Percentiles rank a stretch among this genome's conserved stretches.
phyloP scores from a whole-genome alignment of 768 basidiomycete species.

The Trametes villosa region DNA sequence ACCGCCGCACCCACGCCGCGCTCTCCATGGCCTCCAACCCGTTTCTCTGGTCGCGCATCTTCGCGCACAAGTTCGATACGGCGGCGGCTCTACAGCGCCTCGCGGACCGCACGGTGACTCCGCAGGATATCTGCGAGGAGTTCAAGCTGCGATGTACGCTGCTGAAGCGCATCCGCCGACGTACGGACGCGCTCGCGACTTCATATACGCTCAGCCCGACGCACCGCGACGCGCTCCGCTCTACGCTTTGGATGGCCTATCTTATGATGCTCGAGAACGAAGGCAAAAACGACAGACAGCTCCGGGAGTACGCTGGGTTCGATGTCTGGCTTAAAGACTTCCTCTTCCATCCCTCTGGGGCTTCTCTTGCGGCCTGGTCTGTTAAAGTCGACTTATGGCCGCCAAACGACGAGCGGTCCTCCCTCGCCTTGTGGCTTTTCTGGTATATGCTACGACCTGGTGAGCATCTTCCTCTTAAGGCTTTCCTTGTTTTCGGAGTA shows the following conservation, averaged over 20 bases:
- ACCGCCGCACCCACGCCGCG: conserved; percentile 49
- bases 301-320: conserved; percentile 69
- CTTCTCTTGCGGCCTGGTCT: conserved; percentile 50
- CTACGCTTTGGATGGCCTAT: conserved; percentile 70
- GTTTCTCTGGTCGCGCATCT: conserved; percentile 76
- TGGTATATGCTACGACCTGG: conserved; percentile 73
- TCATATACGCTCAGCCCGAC: conserved; percentile 19
- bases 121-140: conserved; percentile 45
- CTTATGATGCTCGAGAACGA: conserved; percentile 84
- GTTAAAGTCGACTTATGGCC: conserved; percentile 62
- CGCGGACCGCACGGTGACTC: conserved; percentile 22
- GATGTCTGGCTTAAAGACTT: conserved; percentile 68
- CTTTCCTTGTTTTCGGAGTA: no score
- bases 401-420: conserved; percentile 57
- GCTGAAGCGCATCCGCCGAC: conserved; percentile 59
- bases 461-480: conserved; percentile 37
- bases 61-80: conserved; percentile 68
- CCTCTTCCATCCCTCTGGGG: conserved; percentile 64
- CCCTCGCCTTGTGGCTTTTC: conserved; percentile 78
- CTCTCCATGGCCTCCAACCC: conserved; percentile 60
- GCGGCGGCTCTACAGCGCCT: conserved; percentile 54
- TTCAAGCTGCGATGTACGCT: conserved; percentile 61
- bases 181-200: conserved; percentile 32
- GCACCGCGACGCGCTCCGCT: conserved; percentile 35
- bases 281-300: conserved; percentile 69